Evolutionary conservation across 2,329 filamentous ascomycete species (phyloP).

Genomic region (Ophiostoma triangulosporum): DNA sequence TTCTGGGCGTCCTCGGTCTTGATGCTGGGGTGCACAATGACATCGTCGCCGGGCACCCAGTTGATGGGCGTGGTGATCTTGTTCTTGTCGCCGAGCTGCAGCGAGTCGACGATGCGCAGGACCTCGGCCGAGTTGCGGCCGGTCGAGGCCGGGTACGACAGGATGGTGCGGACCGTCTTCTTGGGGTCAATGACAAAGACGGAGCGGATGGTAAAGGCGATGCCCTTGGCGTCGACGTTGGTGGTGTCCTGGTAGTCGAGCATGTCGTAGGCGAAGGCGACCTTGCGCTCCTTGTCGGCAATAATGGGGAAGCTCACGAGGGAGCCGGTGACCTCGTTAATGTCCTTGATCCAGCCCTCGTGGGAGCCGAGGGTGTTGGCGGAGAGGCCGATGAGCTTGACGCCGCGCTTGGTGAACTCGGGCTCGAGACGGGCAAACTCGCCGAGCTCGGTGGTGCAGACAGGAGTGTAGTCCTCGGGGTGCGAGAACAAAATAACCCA

Average conservation of each 20-base stretch:
- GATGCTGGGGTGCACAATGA: slow-evolving; percentile 77
- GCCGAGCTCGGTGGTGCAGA: slow-evolving; percentile 87
- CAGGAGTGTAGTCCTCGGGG: slow-evolving; percentile 83
- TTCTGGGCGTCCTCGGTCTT: slow-evolving; percentile 75
- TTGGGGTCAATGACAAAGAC: slow-evolving; percentile 90
- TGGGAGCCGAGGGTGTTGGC: slow-evolving; percentile 79
- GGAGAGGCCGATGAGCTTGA: slow-evolving; percentile 82
- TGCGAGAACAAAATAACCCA: slow-evolving; percentile 80
- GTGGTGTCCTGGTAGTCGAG: slow-evolving; percentile 69
- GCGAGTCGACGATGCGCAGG: slow-evolving; percentile 63
- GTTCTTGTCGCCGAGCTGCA: slow-evolving; percentile 78
- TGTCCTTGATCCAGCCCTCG: slow-evolving; percentile 82
- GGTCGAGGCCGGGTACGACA: slow-evolving; percentile 84
- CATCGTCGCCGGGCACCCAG: slow-evolving; percentile 79
- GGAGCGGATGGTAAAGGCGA: slow-evolving; percentile 86
- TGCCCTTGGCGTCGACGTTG: slow-evolving; percentile 69
- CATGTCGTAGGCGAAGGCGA: slow-evolving; percentile 70
- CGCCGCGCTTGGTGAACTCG: slow-evolving; percentile 74
- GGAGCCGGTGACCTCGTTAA: slow-evolving; percentile 62
- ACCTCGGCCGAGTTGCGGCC: slow-evolving; percentile 74
- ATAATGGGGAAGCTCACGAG: slow-evolving; percentile 67
- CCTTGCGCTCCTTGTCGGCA: slow-evolving; percentile 63
- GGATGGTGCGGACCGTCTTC: slow-evolving; percentile 86
- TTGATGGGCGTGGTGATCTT: slow-evolving; percentile 80
- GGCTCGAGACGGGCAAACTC: slow-evolving; percentile 81